Percentiles rank a stretch among this genome's conserved stretches.
phyloP scores from a whole-genome alignment of 2,329 filamentous ascomycete species.

The Curvularia sp. region DNA sequence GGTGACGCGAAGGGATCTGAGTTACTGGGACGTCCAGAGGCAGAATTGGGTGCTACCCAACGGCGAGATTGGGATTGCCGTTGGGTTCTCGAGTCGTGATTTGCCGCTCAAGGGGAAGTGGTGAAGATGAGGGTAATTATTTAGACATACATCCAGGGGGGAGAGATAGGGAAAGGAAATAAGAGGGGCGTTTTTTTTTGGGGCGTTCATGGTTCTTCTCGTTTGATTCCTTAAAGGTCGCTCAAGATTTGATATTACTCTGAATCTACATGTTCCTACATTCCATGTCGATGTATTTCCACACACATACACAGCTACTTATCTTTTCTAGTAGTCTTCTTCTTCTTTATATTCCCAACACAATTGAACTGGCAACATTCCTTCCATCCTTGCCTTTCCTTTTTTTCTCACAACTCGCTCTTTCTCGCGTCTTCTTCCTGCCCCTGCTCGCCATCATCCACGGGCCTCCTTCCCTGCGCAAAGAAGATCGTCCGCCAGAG shows the following conservation, averaged over 20 bases:
- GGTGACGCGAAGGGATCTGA: conserved; percentile 52
- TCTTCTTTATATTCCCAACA: not conserved
- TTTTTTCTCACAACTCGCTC: conserved; percentile 40
- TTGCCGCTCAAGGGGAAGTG: conserved; percentile 42
- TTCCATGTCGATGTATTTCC: not conserved
- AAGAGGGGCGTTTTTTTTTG: not conserved
- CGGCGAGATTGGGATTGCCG: conserved; percentile 40
- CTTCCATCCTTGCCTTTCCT: not conserved
- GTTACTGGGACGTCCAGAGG: conserved; percentile 51
- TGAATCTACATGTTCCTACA: not conserved
- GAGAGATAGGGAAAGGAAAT: conserved; percentile 3
- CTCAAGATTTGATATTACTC: not conserved
- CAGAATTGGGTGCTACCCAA: conserved; percentile 54
- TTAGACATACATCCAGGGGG: conserved; percentile 7
- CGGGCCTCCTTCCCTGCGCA: conserved; percentile 59
- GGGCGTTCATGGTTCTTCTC: conserved; percentile 1
- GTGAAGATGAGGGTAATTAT: conserved; percentile 18
- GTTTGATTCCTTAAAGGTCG: not conserved
- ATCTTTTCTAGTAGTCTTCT: not conserved
- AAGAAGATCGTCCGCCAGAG: conserved; percentile 59
- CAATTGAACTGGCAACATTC: too few species aligned
- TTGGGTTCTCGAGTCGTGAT: conserved; percentile 48
- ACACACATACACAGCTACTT: not conserved
- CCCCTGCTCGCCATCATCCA: conserved; percentile 11
- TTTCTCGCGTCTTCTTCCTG: conserved; percentile 28